Conservation (phyloP, 2,329 filamentous ascomycete genomes). For the Escovopsis weberi region DNA sequence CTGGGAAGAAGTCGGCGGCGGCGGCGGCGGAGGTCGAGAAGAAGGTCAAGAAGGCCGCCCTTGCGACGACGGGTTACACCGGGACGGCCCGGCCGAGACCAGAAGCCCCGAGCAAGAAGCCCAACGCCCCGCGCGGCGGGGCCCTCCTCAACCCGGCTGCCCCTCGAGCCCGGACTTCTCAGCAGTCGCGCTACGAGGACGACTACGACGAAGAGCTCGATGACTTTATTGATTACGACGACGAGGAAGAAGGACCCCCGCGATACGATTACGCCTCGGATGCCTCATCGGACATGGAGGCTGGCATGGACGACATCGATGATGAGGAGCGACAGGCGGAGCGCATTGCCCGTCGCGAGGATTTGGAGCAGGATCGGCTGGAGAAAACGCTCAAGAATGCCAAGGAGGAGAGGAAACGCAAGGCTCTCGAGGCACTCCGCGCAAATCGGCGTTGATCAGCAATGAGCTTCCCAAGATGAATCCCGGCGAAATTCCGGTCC, state of each 20-base stretch:
- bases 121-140: slow-evolving; percentile 23
- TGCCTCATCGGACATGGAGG: slow-evolving; percentile 65
- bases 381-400: slow-evolving; percentile 47
- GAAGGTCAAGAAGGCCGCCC: slow-evolving; percentile 46
- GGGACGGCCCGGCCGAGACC: slow-evolving; percentile 49
- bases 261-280: slow-evolving; percentile 47
- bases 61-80: slow-evolving; percentile 49
- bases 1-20: slow-evolving; percentile 4
- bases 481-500: neutral
- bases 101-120: slow-evolving; percentile 17
- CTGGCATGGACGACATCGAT: slow-evolving; percentile 58
- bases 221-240: slow-evolving; percentile 47
- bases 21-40: slow-evolving; percentile 29
- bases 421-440: slow-evolving; percentile 23
- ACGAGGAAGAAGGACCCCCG: slow-evolving; percentile 30
- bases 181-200: slow-evolving; percentile 31
- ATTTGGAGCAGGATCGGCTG: slow-evolving; percentile 47
- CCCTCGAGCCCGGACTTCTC: slow-evolving; percentile 15
- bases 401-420: slow-evolving; percentile 41
- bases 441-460: slow-evolving; percentile 11
- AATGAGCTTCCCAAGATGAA: too few species aligned
- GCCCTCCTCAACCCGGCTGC: slow-evolving; percentile 23
- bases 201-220: slow-evolving; percentile 51
- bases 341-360: slow-evolving; percentile 49
- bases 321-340: slow-evolving; percentile 53